Conservation (phyloP, 306 rosid species). For the Delonix regia region DNA sequence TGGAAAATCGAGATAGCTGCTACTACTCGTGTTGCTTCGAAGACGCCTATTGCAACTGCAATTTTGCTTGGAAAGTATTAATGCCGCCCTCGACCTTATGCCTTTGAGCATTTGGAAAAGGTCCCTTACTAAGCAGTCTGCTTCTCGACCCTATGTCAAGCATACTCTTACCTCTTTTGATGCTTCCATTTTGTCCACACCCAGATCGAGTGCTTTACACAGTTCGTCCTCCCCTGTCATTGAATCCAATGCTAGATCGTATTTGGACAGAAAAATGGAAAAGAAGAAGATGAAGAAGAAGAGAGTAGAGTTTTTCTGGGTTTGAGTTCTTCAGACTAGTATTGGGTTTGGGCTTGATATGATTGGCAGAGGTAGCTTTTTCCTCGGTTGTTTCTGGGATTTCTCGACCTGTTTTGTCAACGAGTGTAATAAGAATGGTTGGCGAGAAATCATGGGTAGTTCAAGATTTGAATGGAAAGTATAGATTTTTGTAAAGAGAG, state of each 20-base stretch:
- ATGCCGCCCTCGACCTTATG: constrained; percentile 83
- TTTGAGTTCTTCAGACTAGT: constrained; percentile 30
- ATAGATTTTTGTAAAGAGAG: constrained; percentile 64
- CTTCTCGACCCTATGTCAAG: constrained; percentile 46
- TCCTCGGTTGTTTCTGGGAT: constrained; percentile 44
- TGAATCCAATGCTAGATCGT: constrained; percentile 44
- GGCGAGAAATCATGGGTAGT: constrained; percentile 53
- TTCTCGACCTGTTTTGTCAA: constrained; percentile 46
- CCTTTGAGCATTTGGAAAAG: constrained; percentile 63
- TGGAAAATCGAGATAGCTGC: constrained; percentile 59
- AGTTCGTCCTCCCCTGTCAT: constrained; percentile 33
- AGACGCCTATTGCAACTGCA: constrained; percentile 77
- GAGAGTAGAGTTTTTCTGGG: constrained; percentile 35
- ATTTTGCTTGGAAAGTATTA: constrained; percentile 81
- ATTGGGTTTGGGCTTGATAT: constrained; percentile 48
- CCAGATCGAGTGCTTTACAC: constrained; percentile 37
- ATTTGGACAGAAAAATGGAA: constrained; percentile 11
- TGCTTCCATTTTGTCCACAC: constrained; percentile 58
- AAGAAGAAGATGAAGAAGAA: constrained; percentile 6
- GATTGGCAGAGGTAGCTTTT: constrained; percentile 44
- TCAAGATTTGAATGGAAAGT: constrained; percentile 63
- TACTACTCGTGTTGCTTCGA: constrained; percentile 86
- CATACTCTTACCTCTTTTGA: constrained; percentile 66
- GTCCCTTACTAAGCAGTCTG: constrained; percentile 64
- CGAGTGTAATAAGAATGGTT: constrained; percentile 48